Percentiles rank a stretch among this genome's conserved stretches.
phyloP scores from a whole-genome alignment of 768 basidiomycete species.

The Inosperma sp. region DNA sequence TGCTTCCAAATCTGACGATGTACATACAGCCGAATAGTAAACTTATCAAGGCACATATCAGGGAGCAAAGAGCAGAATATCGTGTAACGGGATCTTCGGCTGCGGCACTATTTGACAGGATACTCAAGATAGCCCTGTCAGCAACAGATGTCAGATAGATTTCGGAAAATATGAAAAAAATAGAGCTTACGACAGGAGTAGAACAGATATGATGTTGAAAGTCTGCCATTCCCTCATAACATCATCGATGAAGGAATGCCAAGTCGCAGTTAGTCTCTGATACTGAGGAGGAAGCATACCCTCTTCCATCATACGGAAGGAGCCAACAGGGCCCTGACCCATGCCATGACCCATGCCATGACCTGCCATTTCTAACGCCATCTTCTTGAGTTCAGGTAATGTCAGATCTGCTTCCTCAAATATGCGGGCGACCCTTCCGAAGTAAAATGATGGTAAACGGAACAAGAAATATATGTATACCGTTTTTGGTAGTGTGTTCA shows the following conservation, averaged over 20 bases:
- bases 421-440: too few relatives aligned
- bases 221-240: too few relatives aligned
- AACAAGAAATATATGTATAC: constrained; percentile 41
- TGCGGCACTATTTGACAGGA: constrained; percentile 32
- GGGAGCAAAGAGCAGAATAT: constrained; percentile 48
- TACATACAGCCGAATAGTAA: constrained; percentile 55
- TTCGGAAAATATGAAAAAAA: not conserved
- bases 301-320: not conserved
- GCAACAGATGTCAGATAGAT: not conserved
- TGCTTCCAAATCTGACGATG: constrained; percentile 53
- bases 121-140: constrained; percentile 23
- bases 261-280: constrained; percentile 33
- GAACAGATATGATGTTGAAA: constrained; percentile 20
- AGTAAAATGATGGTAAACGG: constrained; percentile 59
- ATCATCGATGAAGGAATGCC: constrained; percentile 21
- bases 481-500: constrained; percentile 24
- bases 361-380: constrained; percentile 31
- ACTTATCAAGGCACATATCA: constrained; percentile 53
- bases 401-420: constrained; percentile 62
- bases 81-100: constrained; percentile 46
- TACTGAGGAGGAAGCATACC: constrained; percentile 1
- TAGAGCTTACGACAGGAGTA: constrained; percentile 15
- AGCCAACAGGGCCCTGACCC: too few relatives aligned
- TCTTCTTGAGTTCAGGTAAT: constrained; percentile 48
- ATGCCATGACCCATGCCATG: constrained; percentile 13